These are phyloP conservation scores for Flaveria sonorensis DNA, from an alignment of 129 eudicot genomes.

Conservation along the genomic window DNA sequence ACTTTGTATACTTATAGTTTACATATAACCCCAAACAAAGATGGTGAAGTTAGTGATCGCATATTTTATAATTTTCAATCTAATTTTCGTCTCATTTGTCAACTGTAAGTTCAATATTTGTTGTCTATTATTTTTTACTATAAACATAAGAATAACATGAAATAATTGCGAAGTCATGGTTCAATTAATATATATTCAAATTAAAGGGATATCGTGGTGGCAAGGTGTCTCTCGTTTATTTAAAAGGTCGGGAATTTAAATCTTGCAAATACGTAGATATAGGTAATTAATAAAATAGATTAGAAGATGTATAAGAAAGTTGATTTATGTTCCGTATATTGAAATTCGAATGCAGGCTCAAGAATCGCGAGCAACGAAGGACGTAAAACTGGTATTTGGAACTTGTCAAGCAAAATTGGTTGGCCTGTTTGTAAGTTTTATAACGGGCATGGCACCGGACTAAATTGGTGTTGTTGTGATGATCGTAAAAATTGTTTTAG, in stretches of 20 bases:
- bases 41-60: neutral
- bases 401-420: slow-evolving; percentile 2
- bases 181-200: neutral
- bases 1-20: neutral
- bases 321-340: neutral
- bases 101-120: neutral
- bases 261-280: too few relatives aligned
- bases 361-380: neutral
- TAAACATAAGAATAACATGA: neutral
- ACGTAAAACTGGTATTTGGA: neutral
- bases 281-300: too few relatives aligned
- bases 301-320: too few relatives aligned
- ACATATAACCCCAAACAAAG: neutral
- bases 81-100: slow-evolving; percentile 1
- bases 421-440: neutral
- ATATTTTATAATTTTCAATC: neutral
- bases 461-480: slow-evolving; percentile 16
- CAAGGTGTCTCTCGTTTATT: too few relatives aligned
- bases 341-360: slow-evolving; percentile 19
- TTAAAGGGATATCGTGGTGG: too few relatives aligned
- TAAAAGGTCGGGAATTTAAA: too few relatives aligned
- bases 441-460: neutral
- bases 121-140: neutral
- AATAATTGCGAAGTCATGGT: neutral
- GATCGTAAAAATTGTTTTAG: neutral